A percentile compares a stretch with the other conserved stretches of the same genome.
Evolutionary conservation across 208 protist species (phyloP).

Genomic region (Leptomonas seymouri): DNA sequence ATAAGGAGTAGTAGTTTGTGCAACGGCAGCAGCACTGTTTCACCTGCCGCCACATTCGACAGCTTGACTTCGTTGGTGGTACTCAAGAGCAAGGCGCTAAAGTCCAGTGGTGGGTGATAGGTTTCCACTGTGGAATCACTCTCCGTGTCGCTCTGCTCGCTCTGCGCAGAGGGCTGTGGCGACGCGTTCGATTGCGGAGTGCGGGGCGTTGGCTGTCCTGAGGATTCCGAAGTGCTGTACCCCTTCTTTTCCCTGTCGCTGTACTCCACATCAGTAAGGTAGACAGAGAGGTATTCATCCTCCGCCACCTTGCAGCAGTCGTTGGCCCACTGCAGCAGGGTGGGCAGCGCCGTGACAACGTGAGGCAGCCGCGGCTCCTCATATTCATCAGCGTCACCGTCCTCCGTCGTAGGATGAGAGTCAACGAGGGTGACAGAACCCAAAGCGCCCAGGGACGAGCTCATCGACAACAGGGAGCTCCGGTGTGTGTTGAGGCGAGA

Average conservation of each 20-base stretch:
- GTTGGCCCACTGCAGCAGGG: constrained; percentile 31
- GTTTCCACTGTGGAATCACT: neutral
- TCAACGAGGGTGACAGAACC: neutral
- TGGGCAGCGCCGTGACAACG: constrained; percentile 33
- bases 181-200: neutral
- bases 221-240: too few species aligned
- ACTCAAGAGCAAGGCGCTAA: constrained; percentile 6
- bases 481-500: neutral
- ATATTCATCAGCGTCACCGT: neutral
- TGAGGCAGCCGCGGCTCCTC: constrained; percentile 33
- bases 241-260: neutral
- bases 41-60: neutral
- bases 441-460: too few species aligned
- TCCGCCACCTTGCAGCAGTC: constrained; percentile 15
- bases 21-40: constrained; percentile 45
- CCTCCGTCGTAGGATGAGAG: neutral
- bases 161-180: neutral
- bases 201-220: neutral
- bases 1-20: constrained; percentile 69
- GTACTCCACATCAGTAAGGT: constrained; percentile 24
- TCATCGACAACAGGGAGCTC: neutral
- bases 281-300: constrained; percentile 18
- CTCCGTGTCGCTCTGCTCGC: neutral
- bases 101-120: constrained; percentile 3
- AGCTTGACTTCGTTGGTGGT: neutral